Conservation (phyloP, 345 rosid species). For the Geranium rotundifolium region DNA sequence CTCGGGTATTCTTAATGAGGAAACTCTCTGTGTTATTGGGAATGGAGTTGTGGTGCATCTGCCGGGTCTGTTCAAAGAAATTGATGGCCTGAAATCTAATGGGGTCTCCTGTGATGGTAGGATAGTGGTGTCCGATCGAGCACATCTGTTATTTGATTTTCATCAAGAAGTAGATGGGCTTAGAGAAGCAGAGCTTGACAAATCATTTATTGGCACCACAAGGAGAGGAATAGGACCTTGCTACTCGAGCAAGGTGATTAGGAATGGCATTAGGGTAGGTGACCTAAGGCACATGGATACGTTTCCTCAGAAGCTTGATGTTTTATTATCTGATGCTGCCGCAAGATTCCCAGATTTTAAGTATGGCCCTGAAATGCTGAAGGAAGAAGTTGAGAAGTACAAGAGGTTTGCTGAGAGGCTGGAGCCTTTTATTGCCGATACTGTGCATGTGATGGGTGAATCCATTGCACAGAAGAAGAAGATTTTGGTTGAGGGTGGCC, state of each 20-base stretch:
- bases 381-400: conserved; percentile 74
- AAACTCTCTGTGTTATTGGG: conserved; percentile 79
- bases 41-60: conserved; percentile 93
- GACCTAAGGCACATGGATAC: conserved; percentile 94
- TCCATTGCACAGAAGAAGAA: conserved; percentile 63
- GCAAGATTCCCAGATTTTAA: conserved; percentile 63
- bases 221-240: conserved; percentile 91
- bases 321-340: conserved; percentile 63
- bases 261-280: conserved; percentile 86
- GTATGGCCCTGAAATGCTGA: conserved; percentile 63
- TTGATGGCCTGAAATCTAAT: conserved; percentile 68
- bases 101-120: conserved; percentile 84
- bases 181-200: conserved; percentile 81
- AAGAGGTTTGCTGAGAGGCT: conserved; percentile 87
- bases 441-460: conserved; percentile 76
- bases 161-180: conserved; percentile 85
- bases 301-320: conserved; percentile 79
- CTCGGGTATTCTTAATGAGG: conserved; percentile 83
- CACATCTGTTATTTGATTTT: conserved; percentile 84
- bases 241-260: conserved; percentile 72
- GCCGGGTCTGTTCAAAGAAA: conserved; percentile 77
- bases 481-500: conserved; percentile 96
- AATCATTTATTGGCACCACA: conserved; percentile 88
- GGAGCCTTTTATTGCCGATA: conserved; percentile 83
- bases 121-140: conserved; percentile 86